These are phyloP conservation scores for Saccharomycopsis phalli DNA, from an alignment of 1,139 yeast genomes.

Conservation along the genomic window DNA sequence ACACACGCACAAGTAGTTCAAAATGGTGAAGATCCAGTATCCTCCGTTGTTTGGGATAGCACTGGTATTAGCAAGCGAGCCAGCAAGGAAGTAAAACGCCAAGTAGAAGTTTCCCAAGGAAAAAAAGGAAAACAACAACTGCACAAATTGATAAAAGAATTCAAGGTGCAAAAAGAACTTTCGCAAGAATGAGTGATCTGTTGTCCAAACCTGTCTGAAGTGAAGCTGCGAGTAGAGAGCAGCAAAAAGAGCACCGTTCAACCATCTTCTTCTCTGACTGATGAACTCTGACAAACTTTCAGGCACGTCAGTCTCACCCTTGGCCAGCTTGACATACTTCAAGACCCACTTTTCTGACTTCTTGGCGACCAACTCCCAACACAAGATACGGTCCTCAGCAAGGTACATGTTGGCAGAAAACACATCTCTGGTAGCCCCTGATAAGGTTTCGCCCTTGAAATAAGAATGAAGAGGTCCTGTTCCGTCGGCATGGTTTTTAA, in stretches of 20 bases:
- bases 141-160: slow-evolving; percentile 71
- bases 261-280: slow-evolving; percentile 95
- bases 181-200: slow-evolving; percentile 72
- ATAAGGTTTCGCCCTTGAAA: slow-evolving; percentile 77
- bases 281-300: slow-evolving; percentile 84
- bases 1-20: slow-evolving; percentile 77
- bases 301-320: slow-evolving; percentile 97
- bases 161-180: slow-evolving; percentile 76
- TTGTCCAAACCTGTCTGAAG: slow-evolving; percentile 71
- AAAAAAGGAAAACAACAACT: slow-evolving; percentile 76
- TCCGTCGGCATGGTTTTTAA: slow-evolving; percentile 78
- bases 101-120: slow-evolving; percentile 84
- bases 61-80: slow-evolving; percentile 52
- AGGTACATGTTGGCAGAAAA: slow-evolving; percentile 95
- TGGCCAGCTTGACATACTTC: slow-evolving; percentile 85
- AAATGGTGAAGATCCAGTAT: slow-evolving; percentile 69
- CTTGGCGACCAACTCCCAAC: slow-evolving; percentile 96
- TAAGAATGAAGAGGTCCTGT: slow-evolving; percentile 86
- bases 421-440: slow-evolving; percentile 53
- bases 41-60: slow-evolving; percentile 61
- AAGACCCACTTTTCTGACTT: slow-evolving; percentile 82
- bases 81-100: slow-evolving; percentile 88
- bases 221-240: slow-evolving; percentile 82
- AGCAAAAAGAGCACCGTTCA: slow-evolving; percentile 95
- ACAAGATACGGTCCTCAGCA: slow-evolving; percentile 93